Conservation (phyloP, 495 filamentous ascomycete genomes). For the Poronia punctata region DNA sequence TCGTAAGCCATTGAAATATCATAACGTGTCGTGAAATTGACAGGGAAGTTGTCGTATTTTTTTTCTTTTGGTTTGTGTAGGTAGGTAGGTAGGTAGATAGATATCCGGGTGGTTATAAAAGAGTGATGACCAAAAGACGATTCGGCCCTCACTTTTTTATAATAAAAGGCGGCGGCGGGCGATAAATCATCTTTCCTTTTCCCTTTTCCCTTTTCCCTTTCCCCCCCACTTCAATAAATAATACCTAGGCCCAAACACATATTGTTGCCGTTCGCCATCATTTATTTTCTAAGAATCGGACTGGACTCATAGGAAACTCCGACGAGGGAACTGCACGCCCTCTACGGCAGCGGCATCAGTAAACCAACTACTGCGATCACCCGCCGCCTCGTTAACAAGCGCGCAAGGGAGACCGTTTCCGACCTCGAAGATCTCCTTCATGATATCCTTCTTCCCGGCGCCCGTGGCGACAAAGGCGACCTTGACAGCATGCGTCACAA, state of each 20-base stretch:
- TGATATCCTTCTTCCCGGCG: constrained; percentile 76
- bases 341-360: constrained; percentile 77
- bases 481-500: constrained; percentile 73
- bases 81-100: too few relatives aligned
- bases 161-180: too few relatives aligned
- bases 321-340: constrained; percentile 71
- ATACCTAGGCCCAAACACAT: background rate
- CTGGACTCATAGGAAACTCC: constrained; percentile 37
- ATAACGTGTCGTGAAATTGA: constrained; percentile 8
- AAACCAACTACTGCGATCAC: constrained; percentile 91
- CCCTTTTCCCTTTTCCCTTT: background rate
- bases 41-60: too few relatives aligned
- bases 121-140: too few relatives aligned
- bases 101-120: too few relatives aligned
- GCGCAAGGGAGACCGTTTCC: constrained; percentile 80
- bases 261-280: background rate
- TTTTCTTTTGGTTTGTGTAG: too few relatives aligned
- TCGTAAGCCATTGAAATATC: constrained; percentile 5
- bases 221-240: background rate
- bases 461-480: constrained; percentile 92
- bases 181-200: background rate
- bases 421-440: constrained; percentile 79
- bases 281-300: constrained; percentile 3
- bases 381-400: constrained; percentile 74
- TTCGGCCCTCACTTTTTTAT: too few relatives aligned